Base-by-base conservation (phyloP, 805 yeast genomes). In the Danielia reshetovae region DNA sequence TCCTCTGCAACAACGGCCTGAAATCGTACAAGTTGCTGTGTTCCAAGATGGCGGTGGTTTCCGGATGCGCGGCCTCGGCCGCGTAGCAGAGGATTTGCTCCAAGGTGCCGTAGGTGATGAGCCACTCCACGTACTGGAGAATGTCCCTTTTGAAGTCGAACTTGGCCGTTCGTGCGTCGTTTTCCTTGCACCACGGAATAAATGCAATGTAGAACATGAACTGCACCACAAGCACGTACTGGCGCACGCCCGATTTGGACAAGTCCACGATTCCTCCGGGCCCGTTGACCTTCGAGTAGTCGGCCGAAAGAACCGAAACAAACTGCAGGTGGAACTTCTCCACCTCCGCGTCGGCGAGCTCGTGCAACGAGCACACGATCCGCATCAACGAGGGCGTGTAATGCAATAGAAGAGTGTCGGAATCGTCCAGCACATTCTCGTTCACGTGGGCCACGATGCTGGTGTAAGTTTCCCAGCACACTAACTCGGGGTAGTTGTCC, bases 371-470 rank as follows among this genome's bases (percentile, higher is more conserved):
- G 1, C 74, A 60, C 22, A 75, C 59, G 34, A 70, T 68, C 13
- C 57, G 48, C 30, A 81, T 57, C n/a, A 78, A 39, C 2, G 75
- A 72, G 1, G 94, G 89, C 5, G 85, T 46, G 39, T 72, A 76
- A 52, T 85, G 85, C 18, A 84, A 52, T 12, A 78, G 59, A 39
- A 85, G 73, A 15, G 74, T 60, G 55, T 87, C 94, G 45, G 81
- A 75, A 2, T 78, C 70, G 16, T 38, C 40, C 17, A 68, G 69
- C 29, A 82, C 61, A 6, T 65, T 51, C 1, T 70, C 40, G 22
- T 45, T 58, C 4, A 79, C 55, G 35, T 72, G 79, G 7, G 62
- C 51, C 2, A 81, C 42, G 7, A 81, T 36, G 12, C 57, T 50
- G 12, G 50, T 45, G 46, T 71, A 71, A 4, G 67, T 56, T 0